Base-by-base conservation (phyloP, 805 yeast species). In the Saccharomycopsis capsularis region DNA sequence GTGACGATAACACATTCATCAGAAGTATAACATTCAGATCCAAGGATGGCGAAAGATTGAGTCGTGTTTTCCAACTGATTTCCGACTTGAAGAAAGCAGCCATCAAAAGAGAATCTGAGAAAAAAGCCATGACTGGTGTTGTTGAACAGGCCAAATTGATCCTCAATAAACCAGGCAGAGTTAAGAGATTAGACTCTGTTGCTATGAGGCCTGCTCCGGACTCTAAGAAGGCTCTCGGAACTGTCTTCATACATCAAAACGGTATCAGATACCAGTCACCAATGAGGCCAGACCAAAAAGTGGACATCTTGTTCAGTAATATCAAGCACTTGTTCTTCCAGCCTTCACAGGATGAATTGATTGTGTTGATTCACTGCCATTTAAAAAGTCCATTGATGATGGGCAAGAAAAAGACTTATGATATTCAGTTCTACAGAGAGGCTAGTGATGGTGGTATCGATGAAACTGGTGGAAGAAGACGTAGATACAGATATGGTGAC, bases 191-290 rank as follows among this genome's bases (percentile, higher is more conserved):
- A 55, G 98, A 91, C 55, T 82, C 83, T 53, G 90, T 93, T 1
- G 88, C 82, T 63, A 84, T 90, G 44, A 82, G 98, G 63, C 99
- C 99, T 36, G 87, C 90, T 42, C 97, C 97, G 0, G 99, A 91
- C 64, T 85, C 96, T n/a, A 91, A 91, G 64, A 86, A 96, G 66
- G 81, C 84, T 25, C 91, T 97, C 13, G 97, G 98, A 30, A 78
- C 82, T 18, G 76, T 91, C 49, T 86, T 87, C 55, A 87, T 91
- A 53, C 99, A 91, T 66, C 95, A 88, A 63, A 93, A 91, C 65
- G 99, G 99, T 78, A 76, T 93, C 55, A 76, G 98, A 59, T 93
- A 90, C 65, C 95, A 87, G 63, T 83, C 95, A 1, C 82, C 93
- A 13, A 74, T 87, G 55, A 79, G 90, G 60, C 73, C 81, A 16